Evolutionary conservation across 177 flowering plant species (phyloP).

Genomic region (Vitis hybrid): DNA sequence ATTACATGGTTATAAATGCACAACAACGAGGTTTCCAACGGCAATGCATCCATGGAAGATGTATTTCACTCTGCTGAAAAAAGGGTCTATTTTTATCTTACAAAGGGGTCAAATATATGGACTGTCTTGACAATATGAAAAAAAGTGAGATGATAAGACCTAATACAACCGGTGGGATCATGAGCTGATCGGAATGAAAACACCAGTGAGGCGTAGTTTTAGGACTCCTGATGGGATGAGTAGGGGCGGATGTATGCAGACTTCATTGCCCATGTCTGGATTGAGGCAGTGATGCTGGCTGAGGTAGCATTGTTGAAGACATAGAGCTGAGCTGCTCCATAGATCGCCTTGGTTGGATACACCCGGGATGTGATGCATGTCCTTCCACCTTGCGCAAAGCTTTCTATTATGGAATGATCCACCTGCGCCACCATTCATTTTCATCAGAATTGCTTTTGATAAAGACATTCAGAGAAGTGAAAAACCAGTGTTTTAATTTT

Average conservation of each 20-base stretch:
- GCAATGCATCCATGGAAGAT: too few species aligned
- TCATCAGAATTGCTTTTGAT: not conserved
- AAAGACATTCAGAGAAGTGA: not conserved
- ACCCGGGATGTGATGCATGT: slow-evolving; percentile 70
- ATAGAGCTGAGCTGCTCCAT: slow-evolving; percentile 55
- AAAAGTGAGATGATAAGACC: too few species aligned
- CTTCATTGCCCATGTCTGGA: slow-evolving; percentile 75
- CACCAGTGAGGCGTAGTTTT: too few species aligned
- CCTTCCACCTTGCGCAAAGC: slow-evolving; percentile 92
- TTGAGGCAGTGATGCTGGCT: slow-evolving; percentile 44
- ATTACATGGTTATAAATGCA: too few species aligned
- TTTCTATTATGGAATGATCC: slow-evolving; percentile 84
- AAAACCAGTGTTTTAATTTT: slow-evolving; percentile 2
- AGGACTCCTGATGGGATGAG: too few species aligned
- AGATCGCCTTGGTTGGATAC: slow-evolving; percentile 73
- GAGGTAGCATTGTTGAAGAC: slow-evolving; percentile 82
- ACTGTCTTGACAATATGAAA: too few species aligned
- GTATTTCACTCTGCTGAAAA: too few species aligned
- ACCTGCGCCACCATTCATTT: slow-evolving; percentile 37
- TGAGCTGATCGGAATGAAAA: not conserved
- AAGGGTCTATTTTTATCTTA: too few species aligned
- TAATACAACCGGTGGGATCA: too few species aligned
- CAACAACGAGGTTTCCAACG: too few species aligned
- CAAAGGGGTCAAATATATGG: too few species aligned
- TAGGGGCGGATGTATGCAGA: slow-evolving; percentile 37